Conservation (phyloP, 768 basidiomycete genomes). For the Termitomyces sp. region DNA sequence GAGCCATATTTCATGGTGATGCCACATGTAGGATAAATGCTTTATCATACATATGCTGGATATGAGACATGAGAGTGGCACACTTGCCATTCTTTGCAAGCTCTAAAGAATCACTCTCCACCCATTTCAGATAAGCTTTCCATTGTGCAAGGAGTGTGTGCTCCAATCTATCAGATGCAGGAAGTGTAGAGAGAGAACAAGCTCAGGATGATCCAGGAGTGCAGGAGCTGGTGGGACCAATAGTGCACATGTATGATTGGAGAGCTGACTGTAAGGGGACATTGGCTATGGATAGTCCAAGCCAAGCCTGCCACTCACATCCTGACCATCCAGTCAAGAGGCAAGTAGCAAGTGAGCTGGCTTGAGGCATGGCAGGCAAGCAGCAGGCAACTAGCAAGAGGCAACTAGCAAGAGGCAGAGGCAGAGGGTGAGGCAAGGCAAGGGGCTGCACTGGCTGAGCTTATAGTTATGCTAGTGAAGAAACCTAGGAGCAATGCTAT, state of each 20-base stretch:
- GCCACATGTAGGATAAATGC: neutral
- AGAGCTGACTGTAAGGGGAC: conserved; percentile 49
- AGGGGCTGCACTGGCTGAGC: too few relatives aligned
- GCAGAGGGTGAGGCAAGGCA: too few relatives aligned
- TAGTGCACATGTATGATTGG: conserved; percentile 33
- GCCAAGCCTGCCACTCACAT: too few relatives aligned
- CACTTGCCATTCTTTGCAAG: too few relatives aligned
- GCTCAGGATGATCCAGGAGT: conserved; percentile 39
- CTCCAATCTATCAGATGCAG: conserved; percentile 71
- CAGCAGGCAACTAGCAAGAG: too few relatives aligned
- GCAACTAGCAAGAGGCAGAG: too few relatives aligned
- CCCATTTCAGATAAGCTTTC: conserved; percentile 80
- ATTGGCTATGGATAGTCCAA: too few relatives aligned
- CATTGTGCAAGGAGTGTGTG: conserved; percentile 74
- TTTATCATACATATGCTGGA: neutral
- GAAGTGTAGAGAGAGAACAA: conserved; percentile 63
- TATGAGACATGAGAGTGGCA: neutral
- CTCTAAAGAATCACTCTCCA: neutral
- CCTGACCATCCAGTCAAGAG: too few relatives aligned
- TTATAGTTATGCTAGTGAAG: too few relatives aligned
- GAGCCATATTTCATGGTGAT: neutral
- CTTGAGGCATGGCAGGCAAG: too few relatives aligned
- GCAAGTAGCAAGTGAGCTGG: too few relatives aligned
- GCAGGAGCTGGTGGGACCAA: conserved; percentile 34
- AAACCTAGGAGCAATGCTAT: too few relatives aligned